Evolutionary conservation across 2,329 filamentous ascomycete species (phyloP), one percentile per base, ranked within the genome.

Genomic region (Davidsoniella australis): DNA sequence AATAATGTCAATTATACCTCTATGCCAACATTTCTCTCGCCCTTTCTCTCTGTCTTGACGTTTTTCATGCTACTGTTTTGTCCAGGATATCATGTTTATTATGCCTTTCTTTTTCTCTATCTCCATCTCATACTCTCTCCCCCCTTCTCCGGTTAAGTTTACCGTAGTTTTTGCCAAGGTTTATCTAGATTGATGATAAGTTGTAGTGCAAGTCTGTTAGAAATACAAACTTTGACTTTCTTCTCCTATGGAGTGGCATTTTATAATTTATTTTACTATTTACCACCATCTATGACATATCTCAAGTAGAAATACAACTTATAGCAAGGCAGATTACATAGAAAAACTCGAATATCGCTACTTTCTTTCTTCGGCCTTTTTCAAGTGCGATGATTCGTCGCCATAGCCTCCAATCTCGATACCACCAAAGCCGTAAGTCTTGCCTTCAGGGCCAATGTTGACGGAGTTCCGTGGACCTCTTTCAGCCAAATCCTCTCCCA

Each of bases 401-500:
- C 74, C 68, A 52, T 78, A 78, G 1, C 75, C 73, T 41, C 68
- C 75, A 54, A 75, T 66, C 24, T 66, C 68, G 50, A 68, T 69
- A 17, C 69, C 71, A 12, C 67, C 68, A 29, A 68, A 66, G 1
- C 63, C 65, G 52, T 78, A 85, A 6, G 77, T 77, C 68, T 75
- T 74, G 2, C 80, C 80, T 64, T 85, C 77, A 3, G 71, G 69
- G 0, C 65, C 71, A 51, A 70, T 64, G 50, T 67, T 67, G 39
- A 68, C 66, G 56, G 76, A 64, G 55, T 68, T 83, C 44, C 89
- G 70, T 2, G 88, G 88, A 0, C 89, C 89, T 56, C 89, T 71
- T 56, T 83, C 80, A 57, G 72, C 68, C 54, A 95, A 64, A 65
- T 96, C 89, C 54, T 83, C 75, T 60, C 77, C 77, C 62, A 98